These are phyloP conservation scores for Cadophora sp. DNA, from an alignment of 2,329 filamentous ascomycete genomes.

Conservation along the genomic window DNA sequence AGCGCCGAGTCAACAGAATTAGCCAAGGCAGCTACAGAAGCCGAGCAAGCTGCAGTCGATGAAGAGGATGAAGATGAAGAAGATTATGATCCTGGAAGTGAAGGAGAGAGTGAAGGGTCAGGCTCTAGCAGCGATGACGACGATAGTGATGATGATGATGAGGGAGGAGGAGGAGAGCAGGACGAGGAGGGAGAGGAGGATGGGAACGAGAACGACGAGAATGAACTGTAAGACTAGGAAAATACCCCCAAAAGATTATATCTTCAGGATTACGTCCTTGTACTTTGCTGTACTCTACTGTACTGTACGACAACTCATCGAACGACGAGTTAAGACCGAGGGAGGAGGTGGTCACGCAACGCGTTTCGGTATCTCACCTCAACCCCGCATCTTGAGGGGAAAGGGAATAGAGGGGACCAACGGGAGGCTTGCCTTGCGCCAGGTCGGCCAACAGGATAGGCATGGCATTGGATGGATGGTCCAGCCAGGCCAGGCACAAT, in stretches of 20 bases:
- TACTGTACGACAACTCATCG: neutral
- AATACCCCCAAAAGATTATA: neutral
- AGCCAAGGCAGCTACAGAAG: conserved; percentile 45
- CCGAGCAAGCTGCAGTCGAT: conserved; percentile 69
- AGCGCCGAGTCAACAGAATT: conserved; percentile 47
- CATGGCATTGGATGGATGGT: neutral
- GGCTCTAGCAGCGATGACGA: conserved; percentile 38
- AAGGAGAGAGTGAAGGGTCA: conserved; percentile 41
- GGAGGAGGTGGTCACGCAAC: conserved; percentile 4
- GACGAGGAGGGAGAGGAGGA: conserved; percentile 36
- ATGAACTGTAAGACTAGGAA: conserved; percentile 14
- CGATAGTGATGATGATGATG: conserved; percentile 41
- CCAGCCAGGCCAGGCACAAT: conserved; percentile 7
- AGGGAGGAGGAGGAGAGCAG: conserved; percentile 34
- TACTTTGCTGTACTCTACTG: neutral
- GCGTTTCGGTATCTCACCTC: conserved; percentile 6
- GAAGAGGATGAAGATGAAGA: conserved; percentile 58
- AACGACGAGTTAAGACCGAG: conserved; percentile 12
- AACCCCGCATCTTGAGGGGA: conserved; percentile 6
- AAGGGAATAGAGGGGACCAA: neutral
- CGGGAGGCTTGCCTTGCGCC: neutral
- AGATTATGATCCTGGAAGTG: conserved; percentile 48
- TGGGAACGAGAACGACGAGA: conserved; percentile 30
- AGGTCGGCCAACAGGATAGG: conserved; percentile 5
- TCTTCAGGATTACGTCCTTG: neutral